Evolutionary conservation across 805 yeast genomes (phyloP), one percentile per base, ranked within the genome.

Genomic region (Starmerella vaccinii): DNA sequence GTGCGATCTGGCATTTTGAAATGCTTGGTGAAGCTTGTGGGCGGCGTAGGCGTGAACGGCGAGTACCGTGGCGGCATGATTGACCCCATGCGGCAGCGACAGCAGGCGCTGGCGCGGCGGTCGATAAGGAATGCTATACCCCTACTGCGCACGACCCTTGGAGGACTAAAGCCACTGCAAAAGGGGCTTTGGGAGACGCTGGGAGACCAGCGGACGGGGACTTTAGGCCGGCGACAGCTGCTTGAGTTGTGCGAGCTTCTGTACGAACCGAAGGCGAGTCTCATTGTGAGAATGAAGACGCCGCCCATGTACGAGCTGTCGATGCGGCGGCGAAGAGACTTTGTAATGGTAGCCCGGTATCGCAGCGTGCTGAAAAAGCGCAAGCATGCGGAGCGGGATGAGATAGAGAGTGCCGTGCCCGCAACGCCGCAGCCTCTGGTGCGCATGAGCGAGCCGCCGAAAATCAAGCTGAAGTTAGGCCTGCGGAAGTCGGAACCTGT

Each of bases 301-400:
- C 96, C 96, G 2, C 74, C 80, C 57, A 79, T 78, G 47, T 81
- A 77, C 61, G 78, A 77, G 56, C 69, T 92, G 22, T 77, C 76
- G 7, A 85, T 87, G 0, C 75, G 69, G 23, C 81, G 81, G 3
- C 70, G 70, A 35, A 49, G 52, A 15, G 59, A 54, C 34, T 59
- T 47, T 45, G n/a, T 54, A 46, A 68, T 86, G n/a, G 69, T 75
- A 5, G 67, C 87, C 18, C 81, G 74, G 56, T 59, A 54, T 54
- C 58, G 63, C 33, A 60, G 56, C 49, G 49, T 55, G 5, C 47
- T 53, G 32, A 50, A 47, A 27, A 43, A 51, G 41, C 48, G 41
- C 21, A 56, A 45, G 34, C 44, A 19, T 29, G 26, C 40, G 33
- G 42, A 15, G 24, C n/a, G n/a, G n/a, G 1, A 26, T 21, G 19